A percentile compares a stretch with the other conserved stretches of the same genome.
Conservation (phyloP, 2,329 filamentous ascomycete species). For the Pezicula neosporulosa region DNA sequence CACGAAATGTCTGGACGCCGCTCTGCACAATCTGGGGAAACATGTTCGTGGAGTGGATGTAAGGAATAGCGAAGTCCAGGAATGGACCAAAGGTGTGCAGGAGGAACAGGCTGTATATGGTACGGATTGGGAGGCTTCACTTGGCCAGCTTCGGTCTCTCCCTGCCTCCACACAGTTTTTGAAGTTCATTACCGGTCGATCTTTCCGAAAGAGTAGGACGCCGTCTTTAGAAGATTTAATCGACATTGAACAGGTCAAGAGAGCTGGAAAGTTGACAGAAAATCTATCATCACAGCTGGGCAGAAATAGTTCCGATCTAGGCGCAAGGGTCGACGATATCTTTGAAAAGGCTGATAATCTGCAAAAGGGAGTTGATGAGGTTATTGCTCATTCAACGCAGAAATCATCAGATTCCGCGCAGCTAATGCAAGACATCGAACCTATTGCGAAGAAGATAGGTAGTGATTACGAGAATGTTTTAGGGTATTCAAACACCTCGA, state of each 20-base stretch:
- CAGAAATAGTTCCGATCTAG: slow-evolving; percentile 56
- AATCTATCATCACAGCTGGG: slow-evolving; percentile 57
- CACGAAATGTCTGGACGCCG: slow-evolving; percentile 76
- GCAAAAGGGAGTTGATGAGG: slow-evolving; percentile 59
- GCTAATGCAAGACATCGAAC: slow-evolving; percentile 80
- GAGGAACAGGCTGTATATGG: slow-evolving; percentile 64
- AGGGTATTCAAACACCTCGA: slow-evolving; percentile 63
- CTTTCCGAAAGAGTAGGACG: slow-evolving; percentile 40
- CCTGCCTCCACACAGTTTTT: slow-evolving; percentile 65
- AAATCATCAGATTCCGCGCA: slow-evolving; percentile 61
- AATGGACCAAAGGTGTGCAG: slow-evolving; percentile 66
- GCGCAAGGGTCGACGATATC: slow-evolving; percentile 56
- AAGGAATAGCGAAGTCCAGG: slow-evolving; percentile 67
- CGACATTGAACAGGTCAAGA: slow-evolving; percentile 68
- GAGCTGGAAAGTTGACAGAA: slow-evolving; percentile 64
- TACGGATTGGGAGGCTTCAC: slow-evolving; percentile 64
- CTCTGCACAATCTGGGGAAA: slow-evolving; percentile 78
- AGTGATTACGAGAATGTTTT: slow-evolving; percentile 80
- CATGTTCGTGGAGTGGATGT: slow-evolving; percentile 70
- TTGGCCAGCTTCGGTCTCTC: slow-evolving; percentile 61
- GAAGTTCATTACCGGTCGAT: slow-evolving; percentile 56
- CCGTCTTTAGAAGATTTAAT: slow-evolving; percentile 72
- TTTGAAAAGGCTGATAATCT: slow-evolving; percentile 58
- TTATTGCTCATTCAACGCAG: slow-evolving; percentile 50
- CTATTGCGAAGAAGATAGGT: slow-evolving; percentile 80